Conservation (phyloP, 768 basidiomycete species). For the Suillus hirtellus region DNA sequence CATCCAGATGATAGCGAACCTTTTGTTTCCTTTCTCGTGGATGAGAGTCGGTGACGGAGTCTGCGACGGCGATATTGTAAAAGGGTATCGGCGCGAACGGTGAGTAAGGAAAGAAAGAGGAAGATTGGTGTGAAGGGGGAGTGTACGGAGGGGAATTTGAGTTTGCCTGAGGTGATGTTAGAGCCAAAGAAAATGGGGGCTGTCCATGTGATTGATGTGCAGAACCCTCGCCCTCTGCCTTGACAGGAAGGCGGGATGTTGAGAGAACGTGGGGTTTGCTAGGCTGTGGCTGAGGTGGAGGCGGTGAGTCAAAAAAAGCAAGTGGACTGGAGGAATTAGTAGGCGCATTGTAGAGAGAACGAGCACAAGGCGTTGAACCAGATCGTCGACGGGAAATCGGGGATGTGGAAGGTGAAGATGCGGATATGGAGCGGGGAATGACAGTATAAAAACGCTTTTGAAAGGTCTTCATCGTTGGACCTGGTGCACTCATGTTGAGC, state of each 20-base stretch:
- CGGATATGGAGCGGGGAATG: conserved; percentile 36
- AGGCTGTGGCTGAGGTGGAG: conserved; percentile 37
- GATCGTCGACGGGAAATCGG: conserved; percentile 44
- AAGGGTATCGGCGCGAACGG: conserved; percentile 34
- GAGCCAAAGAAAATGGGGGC: conserved; percentile 43
- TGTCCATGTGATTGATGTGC: conserved; percentile 34
- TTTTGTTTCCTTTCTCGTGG: conserved; percentile 33
- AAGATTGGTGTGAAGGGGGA: conserved; percentile 32
- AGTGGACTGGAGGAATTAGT: conserved; percentile 31
- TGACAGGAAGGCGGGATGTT: conserved; percentile 45
- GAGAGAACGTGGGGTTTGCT: conserved; percentile 40
- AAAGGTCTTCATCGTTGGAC: conserved; percentile 48
- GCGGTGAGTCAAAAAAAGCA: conserved; percentile 43
- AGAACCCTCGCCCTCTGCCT: conserved; percentile 48
- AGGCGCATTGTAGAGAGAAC: conserved; percentile 43
- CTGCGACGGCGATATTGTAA: conserved; percentile 28
- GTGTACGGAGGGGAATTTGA: conserved; percentile 29
- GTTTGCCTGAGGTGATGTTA: conserved; percentile 43
- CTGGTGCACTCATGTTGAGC: conserved; percentile 35
- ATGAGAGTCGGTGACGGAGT: conserved; percentile 25
- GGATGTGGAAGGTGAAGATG: conserved; percentile 30
- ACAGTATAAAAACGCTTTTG: conserved; percentile 53
- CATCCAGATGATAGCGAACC: conserved; percentile 57
- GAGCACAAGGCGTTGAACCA: conserved; percentile 40
- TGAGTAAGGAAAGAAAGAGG: conserved; percentile 38